Evolutionary conservation across 768 basidiomycete species (phyloP), one percentile per base, ranked within the genome.

Genomic region (Phanerochaete sordida): DNA sequence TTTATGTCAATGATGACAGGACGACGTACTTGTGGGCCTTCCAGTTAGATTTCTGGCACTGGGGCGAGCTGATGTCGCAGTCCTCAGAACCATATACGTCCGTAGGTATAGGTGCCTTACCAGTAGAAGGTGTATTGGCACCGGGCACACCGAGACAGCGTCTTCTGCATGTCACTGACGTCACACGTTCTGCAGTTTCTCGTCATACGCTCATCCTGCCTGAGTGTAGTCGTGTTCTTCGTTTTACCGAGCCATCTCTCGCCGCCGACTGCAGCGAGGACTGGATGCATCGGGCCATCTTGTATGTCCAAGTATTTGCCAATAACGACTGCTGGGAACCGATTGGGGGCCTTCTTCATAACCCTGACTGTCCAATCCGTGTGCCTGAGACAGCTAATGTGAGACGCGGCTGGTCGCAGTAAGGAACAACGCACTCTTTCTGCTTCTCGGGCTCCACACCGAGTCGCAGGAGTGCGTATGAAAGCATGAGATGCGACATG

Each of bases 91-190:
- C 12, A 44, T 27, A 26, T n/a, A 12, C 15, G 21, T 24, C 5
- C 7, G n/a, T 23, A 43, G 24, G 9, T 5, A 12, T 39, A 50
- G 19, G 2, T n/a, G 2, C 35, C 65, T n/a, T 50, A 69, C 66
- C 69, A 70, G 56, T 69, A 66, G 28, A 62, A 70, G n/a, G 62
- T 69, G 37, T 69, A 49, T 43, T 69, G 62, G 56, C 69, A 70
- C 26, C 58, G 54, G 16, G 61, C 54, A 50, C 69, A 70, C 26
- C 58, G 49, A 24, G 61, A 61, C 13, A 70, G 62, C 45, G 45
- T 62, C 24, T 61, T 54, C 35, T 58, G 52, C 3, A 68, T 66
- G 30, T 68, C 67, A 7, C 60, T 37, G 2, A 55, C 53, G 9
- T 62, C 54, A 45, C 70, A 69, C 3, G 60, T 51, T 27, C 62